Evolutionary conservation across 108 stramenopile genomes (phyloP), one percentile per base, ranked within the genome.

Genomic region (Schizochytrium sp.): DNA sequence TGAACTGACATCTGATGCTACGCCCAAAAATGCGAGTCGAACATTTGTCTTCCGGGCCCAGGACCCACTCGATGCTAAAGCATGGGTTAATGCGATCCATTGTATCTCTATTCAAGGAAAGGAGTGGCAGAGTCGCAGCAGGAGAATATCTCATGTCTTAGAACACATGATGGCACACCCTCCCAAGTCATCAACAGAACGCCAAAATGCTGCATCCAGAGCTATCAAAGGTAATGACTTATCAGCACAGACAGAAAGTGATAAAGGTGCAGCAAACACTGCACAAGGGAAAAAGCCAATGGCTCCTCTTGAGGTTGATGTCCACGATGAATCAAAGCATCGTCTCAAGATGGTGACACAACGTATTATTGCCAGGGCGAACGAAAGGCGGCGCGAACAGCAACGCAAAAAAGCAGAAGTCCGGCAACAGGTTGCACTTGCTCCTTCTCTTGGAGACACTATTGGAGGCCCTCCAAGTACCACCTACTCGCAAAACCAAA

Each of bases 311-410:
- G 72, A 72, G 53, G 28, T 55, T 10, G 76, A 83, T 28, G 76
- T 83, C 17, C 50, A 83, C 76, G 76, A 83, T 10, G 76, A 83
- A 8, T 83, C 76, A 5, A 83, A 83, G 0, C 10, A 40, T n/a
- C 76, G 76, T 56, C 76, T 83, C 76, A 83, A 83, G 76, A 47
- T 38, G 13, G 5, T 83, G 12, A 83, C 76, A 38, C 28, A 83
- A 2, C 76, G 76, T 38, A 83, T 83, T 55, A 55, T 83, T 83
- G 76, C 76, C 28, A 47, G 76, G 50, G 76, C 76, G 17, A 83
- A 83, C 12, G 76, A 83, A n/a, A 47, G 76, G 5, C 5, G 76
- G 19, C 64, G 64, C 12, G 19, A 69, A 69, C 64, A 69, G 64
- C 64, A 69, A 44, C 12, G 64, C 42, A 69, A 69, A 69, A 69